Percentiles rank a stretch among this genome's conserved stretches.
phyloP scores from a whole-genome alignment of 78 protist species.

The Acrasis kona region DNA sequence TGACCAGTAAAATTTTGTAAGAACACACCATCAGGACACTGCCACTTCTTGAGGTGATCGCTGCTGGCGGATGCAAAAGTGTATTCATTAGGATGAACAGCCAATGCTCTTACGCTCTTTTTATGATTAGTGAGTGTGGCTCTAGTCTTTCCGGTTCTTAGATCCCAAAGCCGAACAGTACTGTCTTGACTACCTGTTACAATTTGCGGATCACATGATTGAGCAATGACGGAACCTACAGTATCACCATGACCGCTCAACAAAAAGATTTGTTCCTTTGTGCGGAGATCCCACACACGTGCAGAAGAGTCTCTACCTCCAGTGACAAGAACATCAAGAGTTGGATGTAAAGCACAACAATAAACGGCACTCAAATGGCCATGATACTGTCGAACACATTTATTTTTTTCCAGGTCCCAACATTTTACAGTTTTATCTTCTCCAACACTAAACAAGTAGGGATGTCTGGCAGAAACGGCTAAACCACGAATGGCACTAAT shows the following conservation, averaged over 20 bases:
- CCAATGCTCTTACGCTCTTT: conserved; percentile 79
- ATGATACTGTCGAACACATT: conserved; percentile 72
- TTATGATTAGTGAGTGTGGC: conserved; percentile 92
- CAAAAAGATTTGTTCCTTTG: conserved; percentile 40
- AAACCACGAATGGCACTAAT: conserved; percentile 39
- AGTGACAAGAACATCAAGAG: conserved; percentile 90
- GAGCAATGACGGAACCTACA: conserved; percentile 59
- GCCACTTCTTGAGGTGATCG: conserved; percentile 95
- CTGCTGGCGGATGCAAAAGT: conserved; percentile 80
- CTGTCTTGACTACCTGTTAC: conserved; percentile 64
- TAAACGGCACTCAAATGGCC: conserved; percentile 92
- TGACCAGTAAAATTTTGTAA: conserved; percentile 81
- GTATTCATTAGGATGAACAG: conserved; percentile 76
- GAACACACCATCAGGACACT: conserved; percentile 84
- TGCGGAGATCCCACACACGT: conserved; percentile 94
- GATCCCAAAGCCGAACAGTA: conserved; percentile 94
- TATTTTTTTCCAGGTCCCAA: conserved; percentile 94
- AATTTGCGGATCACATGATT: conserved; percentile 40
- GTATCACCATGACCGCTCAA: conserved; percentile 75
- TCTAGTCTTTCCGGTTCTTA: conserved; percentile 46
- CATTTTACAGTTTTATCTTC: conserved; percentile 93
- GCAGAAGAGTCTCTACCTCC: conserved; percentile 88
- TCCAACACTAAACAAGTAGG: conserved; percentile 93
- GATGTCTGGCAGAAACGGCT: conserved; percentile 61
- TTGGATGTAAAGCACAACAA: conserved; percentile 82